phyloP scores from a whole-genome alignment of 768 basidiomycete species.

The Psilocybe sp. region DNA sequence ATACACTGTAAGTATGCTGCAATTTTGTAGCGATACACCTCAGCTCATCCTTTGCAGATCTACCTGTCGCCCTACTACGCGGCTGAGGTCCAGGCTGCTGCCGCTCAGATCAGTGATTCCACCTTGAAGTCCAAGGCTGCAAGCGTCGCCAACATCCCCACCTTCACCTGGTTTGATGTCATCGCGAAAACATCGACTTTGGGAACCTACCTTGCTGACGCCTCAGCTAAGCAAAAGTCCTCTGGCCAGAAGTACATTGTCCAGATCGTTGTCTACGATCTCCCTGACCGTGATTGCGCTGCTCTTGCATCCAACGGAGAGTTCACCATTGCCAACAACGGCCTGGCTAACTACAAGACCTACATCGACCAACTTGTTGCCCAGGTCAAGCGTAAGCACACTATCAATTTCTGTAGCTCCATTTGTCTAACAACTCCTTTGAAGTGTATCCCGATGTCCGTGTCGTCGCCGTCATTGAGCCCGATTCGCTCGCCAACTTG shows the following conservation, averaged over 20 bases:
- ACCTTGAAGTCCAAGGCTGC: constrained; percentile 48
- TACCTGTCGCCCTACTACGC: constrained; percentile 58
- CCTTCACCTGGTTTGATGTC: constrained; percentile 61
- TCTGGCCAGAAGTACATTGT: constrained; percentile 47
- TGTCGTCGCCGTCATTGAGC: constrained; percentile 64
- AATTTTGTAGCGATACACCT: background rate
- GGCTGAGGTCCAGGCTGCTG: constrained; percentile 49
- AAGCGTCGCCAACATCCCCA: constrained; percentile 54
- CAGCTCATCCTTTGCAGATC: constrained; percentile 24
- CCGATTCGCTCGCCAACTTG: constrained; percentile 66
- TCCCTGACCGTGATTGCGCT: constrained; percentile 67
- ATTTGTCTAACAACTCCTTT: background rate
- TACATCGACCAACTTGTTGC: constrained; percentile 66
- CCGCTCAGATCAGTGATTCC: constrained; percentile 44
- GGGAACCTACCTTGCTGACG: constrained; percentile 56
- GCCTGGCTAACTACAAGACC: constrained; percentile 49
- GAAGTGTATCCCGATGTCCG: constrained; percentile 57
- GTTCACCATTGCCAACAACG: constrained; percentile 55
- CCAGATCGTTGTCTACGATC: constrained; percentile 55
- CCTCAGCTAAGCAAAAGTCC: constrained; percentile 40
- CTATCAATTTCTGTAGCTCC: background rate
- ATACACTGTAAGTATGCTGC: constrained; percentile 31
- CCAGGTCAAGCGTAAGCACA: constrained; percentile 44
- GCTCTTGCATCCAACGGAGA: constrained; percentile 67
- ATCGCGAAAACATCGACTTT: constrained; percentile 53